Evolutionary conservation across 2,329 filamentous ascomycete species (phyloP), one percentile per base, ranked within the genome.

Genomic region (Fusarium sacchari): DNA sequence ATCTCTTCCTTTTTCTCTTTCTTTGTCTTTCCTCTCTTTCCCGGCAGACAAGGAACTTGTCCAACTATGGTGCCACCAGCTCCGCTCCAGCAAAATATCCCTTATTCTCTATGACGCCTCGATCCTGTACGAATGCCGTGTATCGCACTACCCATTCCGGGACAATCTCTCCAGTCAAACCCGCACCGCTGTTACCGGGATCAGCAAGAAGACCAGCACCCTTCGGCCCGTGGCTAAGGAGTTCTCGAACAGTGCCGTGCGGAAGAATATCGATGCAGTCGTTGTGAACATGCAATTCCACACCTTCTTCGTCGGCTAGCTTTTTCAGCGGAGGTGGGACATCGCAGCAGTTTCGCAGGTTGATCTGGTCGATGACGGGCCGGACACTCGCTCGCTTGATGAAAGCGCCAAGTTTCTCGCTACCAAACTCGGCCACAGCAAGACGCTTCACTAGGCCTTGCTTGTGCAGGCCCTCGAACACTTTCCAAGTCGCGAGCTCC

Each of bases 61-160:
- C 46, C 43, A 58, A 53, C 60, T 78, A 82, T 53, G 69, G 66
- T 62, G 86, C 85, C 52, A 85, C 84, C 73, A 96, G 82, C 79
- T 94, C 92, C 7, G 95, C 96, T 26, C 91, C 90, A 3, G 96
- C 96, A 85, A 98, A 98, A 83, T 98, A 98, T 13, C 96, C 96
- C 86, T 98, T 99, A 81, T 96, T 97, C 86, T 99, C 96, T 74
- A 99, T 96, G 14, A 99, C 96, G 20, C 96, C 96, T 60, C 96
- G 88, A 81, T 98, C 93, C 81, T 93, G 93, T 44, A 98, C 94
- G 66, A 98, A 96, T 3, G 96, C 96, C 42, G 96, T 98, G 81
- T 99, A 99, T 81, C 98, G 97, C 75, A 96, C 92, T 34, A 98
- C 96, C 96, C 96, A 99, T 80, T 96, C 91, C 34, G 96, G 95